Evolutionary conservation across 192 early-diverging fungal species (phyloP).

Genomic region (Entomortierella chlamydospora): DNA sequence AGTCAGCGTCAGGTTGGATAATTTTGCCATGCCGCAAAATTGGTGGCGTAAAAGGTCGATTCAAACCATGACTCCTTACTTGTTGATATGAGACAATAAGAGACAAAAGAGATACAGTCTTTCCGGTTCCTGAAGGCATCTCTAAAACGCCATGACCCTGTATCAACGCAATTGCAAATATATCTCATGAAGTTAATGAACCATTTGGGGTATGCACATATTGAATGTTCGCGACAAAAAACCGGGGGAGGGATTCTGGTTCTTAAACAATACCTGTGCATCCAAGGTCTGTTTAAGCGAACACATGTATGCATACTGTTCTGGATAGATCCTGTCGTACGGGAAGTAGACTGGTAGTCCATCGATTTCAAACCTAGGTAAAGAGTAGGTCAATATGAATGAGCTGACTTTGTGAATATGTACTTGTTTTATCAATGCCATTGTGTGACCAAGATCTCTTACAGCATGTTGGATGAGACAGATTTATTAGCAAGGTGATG

Average conservation of each 20-base stretch:
- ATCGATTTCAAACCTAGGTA: constrained; percentile 79
- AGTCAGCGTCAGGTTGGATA: no score
- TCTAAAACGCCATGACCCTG: constrained; percentile 96
- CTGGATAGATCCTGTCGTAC: constrained; percentile 99
- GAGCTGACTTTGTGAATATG: neutral
- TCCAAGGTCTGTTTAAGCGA: constrained; percentile 95
- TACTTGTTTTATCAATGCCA: no score
- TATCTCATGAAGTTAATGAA: no score
- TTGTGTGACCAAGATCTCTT: neutral
- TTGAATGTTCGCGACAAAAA: no score
- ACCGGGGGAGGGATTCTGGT: constrained; percentile 5
- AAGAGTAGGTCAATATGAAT: neutral
- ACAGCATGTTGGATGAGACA: constrained; percentile 16
- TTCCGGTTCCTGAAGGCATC: constrained; percentile 99
- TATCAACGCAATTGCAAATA: neutral
- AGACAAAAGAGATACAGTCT: constrained; percentile 95
- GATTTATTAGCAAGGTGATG: no score
- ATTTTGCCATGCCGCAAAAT: neutral
- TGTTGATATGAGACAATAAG: constrained; percentile 96
- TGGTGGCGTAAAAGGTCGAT: constrained; percentile 39
- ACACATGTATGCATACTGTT: constrained; percentile 99
- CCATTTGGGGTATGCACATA: no score
- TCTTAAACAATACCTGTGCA: constrained; percentile 68
- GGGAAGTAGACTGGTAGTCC: constrained; percentile 96
- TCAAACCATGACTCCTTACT: constrained; percentile 52